These are phyloP conservation scores for Aspergillus diversus DNA, from an alignment of 495 filamentous ascomycete genomes.

Conservation along the genomic window DNA sequence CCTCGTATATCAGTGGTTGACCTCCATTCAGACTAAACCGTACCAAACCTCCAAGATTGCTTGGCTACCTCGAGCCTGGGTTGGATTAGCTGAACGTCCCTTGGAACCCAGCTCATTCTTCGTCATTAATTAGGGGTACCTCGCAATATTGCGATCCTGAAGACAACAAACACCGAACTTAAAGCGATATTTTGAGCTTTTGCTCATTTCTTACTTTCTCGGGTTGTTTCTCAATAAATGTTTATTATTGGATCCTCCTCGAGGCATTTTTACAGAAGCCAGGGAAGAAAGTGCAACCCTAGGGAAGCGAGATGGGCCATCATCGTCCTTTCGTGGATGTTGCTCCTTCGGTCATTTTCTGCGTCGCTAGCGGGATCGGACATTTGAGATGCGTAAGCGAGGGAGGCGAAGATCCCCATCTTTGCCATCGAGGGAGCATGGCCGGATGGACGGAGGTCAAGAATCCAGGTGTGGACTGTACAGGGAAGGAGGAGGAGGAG, in stretches of 20 bases:
- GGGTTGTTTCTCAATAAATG: no score
- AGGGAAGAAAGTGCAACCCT: background rate
- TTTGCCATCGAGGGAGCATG: background rate
- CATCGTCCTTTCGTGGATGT: conserved; percentile 21
- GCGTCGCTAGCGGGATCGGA: conserved; percentile 27
- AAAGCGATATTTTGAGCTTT: background rate
- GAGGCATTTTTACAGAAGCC: background rate
- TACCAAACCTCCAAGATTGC: background rate
- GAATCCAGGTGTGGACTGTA: background rate
- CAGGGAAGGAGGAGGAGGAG: background rate
- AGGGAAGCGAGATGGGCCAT: background rate
- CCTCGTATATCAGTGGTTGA: background rate
- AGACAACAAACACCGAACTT: background rate
- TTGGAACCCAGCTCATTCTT: background rate
- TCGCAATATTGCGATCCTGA: background rate
- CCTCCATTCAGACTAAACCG: background rate
- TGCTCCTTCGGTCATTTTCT: conserved; percentile 23
- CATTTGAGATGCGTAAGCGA: conserved; percentile 20
- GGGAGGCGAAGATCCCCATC: conserved; percentile 13
- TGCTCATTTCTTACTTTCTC: background rate
- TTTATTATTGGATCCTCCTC: no score
- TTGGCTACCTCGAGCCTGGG: background rate
- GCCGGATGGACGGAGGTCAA: background rate
- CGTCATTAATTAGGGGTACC: background rate
- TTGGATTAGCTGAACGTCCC: background rate